Evolutionary conservation across 106 monocot species (phyloP).

Genomic region (Dioscorea zingiberensis): DNA sequence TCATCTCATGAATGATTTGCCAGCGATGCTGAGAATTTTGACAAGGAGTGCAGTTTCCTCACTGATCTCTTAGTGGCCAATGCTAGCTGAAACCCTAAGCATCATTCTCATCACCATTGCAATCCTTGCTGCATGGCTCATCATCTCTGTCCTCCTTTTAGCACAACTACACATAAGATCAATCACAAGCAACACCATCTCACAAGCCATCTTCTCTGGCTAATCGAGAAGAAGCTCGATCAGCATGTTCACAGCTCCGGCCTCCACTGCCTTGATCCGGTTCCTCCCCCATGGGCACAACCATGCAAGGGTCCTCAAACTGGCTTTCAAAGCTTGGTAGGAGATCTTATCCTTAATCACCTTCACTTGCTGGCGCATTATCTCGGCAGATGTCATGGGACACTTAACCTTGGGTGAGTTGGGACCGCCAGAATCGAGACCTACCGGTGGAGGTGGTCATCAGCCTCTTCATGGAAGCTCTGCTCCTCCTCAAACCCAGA

Average conservation of each 20-base stretch:
- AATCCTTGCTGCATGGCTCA: too few relatives aligned
- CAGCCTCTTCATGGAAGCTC: constrained; percentile 22
- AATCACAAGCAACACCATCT: constrained; percentile 39
- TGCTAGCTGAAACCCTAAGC: too few relatives aligned
- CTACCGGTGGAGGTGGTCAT: constrained; percentile 10
- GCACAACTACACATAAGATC: constrained; percentile 47
- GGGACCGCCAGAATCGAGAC: neutral
- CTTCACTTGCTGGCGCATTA: constrained; percentile 69
- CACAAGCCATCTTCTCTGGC: constrained; percentile 21
- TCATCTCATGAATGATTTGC: constrained; percentile 60
- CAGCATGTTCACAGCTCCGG: too few relatives aligned
- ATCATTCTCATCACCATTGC: too few relatives aligned
- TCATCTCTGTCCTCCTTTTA: too few relatives aligned
- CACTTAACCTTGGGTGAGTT: constrained; percentile 31
- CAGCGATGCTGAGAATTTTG: constrained; percentile 29
- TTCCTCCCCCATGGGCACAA: too few relatives aligned
- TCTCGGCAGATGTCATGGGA: constrained; percentile 67
- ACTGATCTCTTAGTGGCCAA: too few relatives aligned
- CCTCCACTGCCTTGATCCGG: too few relatives aligned
- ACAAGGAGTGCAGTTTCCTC: too few relatives aligned
- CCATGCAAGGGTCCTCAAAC: too few relatives aligned
- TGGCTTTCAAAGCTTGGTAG: too few relatives aligned
- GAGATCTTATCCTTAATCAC: too few relatives aligned
- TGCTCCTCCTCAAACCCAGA: constrained; percentile 40
- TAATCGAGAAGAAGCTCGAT: constrained; percentile 54